A percentile compares a stretch with the other conserved stretches of the same genome.
Evolutionary conservation across 495 filamentous ascomycete genomes (phyloP).

Genomic region (Penicillium parvum): DNA sequence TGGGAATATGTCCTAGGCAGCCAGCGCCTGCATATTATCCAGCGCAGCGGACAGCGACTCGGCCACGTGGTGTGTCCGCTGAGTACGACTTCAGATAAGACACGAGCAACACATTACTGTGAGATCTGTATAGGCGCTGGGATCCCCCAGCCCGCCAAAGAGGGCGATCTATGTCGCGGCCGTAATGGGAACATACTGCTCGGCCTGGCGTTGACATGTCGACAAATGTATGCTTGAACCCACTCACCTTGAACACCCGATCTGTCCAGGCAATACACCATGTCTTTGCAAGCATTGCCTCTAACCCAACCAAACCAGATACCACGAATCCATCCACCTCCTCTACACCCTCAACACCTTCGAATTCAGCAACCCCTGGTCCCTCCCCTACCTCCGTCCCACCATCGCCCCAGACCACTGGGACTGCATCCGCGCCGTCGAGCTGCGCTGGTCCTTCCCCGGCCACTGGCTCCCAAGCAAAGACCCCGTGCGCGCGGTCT

Average conservation of each 20-base stretch:
- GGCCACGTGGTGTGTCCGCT: slow-evolving; percentile 36
- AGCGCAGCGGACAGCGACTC: slow-evolving; percentile 30
- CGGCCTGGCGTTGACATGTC: slow-evolving; percentile 19
- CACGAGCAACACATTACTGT: slow-evolving; percentile 18
- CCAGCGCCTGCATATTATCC: slow-evolving; percentile 39
- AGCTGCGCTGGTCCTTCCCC: slow-evolving; percentile 44
- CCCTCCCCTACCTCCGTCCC: slow-evolving; percentile 40
- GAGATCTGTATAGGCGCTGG: slow-evolving; percentile 38
- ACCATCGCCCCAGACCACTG: slow-evolving; percentile 32
- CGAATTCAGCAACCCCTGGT: slow-evolving; percentile 47
- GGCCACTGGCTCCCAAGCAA: slow-evolving; percentile 46
- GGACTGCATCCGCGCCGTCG: slow-evolving; percentile 33
- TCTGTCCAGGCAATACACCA: neutral
- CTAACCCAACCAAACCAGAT: slow-evolving; percentile 20
- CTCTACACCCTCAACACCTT: slow-evolving; percentile 40
- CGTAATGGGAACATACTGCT: slow-evolving; percentile 9
- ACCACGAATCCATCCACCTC: slow-evolving; percentile 35
- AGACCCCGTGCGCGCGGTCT: slow-evolving; percentile 42
- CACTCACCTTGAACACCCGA: neutral
- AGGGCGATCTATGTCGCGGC: slow-evolving; percentile 5
- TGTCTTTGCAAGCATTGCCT: no score
- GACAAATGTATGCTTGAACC: slow-evolving; percentile 20
- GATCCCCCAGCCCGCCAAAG: slow-evolving; percentile 21
- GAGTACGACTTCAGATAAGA: neutral
- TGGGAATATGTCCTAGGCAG: slow-evolving; percentile 40